Percentiles rank a stretch among this genome's conserved stretches.
These are phyloP conservation scores for Zymoseptoria tritici DNA, from an alignment of 2,329 filamentous ascomycete species.

Conservation along the genomic window DNA sequence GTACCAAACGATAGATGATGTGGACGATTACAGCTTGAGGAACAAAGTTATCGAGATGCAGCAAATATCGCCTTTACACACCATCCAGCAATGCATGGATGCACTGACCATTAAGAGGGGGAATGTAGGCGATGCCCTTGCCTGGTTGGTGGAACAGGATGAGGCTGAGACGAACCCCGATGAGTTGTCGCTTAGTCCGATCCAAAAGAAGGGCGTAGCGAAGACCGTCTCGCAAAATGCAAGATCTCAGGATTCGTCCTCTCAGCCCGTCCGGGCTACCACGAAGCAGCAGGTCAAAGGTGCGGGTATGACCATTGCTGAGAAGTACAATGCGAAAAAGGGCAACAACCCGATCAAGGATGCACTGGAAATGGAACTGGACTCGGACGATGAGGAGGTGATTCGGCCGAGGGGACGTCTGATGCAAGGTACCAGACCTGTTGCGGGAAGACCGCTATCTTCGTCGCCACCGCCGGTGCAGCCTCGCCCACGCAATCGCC, in stretches of 20 bases:
- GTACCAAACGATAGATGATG: conserved; percentile 42
- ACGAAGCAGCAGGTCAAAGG: conserved; percentile 50
- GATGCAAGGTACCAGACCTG: conserved; percentile 43
- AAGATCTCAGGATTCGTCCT: conserved; percentile 7
- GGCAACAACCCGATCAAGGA: conserved; percentile 7
- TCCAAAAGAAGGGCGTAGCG: conserved; percentile 20
- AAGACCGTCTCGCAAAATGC: conserved; percentile 12
- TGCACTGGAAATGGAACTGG: background rate
- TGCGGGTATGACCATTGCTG: conserved; percentile 48
- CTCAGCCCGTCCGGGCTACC: conserved; percentile 32
- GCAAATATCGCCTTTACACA: conserved; percentile 40
- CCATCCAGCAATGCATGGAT: conserved; percentile 42
- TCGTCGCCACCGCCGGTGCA: conserved; percentile 20
- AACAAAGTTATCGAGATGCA: conserved; percentile 48
- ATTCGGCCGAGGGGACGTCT: conserved; percentile 34
- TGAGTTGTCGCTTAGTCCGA: conserved; percentile 20
- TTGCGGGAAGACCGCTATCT: conserved; percentile 30
- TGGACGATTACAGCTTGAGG: conserved; percentile 43
- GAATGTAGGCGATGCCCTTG: conserved; percentile 49
- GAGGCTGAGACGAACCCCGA: conserved; percentile 26
- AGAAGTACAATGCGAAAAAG: conserved; percentile 23
- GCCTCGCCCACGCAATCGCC: conserved; percentile 9
- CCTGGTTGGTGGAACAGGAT: conserved; percentile 37
- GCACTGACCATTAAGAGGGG: conserved; percentile 45
- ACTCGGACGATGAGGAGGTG: conserved; percentile 23